These are phyloP conservation scores for Paracoccidioides lutzii DNA, from an alignment of 2,329 filamentous ascomycete species.

Conservation along the genomic window DNA sequence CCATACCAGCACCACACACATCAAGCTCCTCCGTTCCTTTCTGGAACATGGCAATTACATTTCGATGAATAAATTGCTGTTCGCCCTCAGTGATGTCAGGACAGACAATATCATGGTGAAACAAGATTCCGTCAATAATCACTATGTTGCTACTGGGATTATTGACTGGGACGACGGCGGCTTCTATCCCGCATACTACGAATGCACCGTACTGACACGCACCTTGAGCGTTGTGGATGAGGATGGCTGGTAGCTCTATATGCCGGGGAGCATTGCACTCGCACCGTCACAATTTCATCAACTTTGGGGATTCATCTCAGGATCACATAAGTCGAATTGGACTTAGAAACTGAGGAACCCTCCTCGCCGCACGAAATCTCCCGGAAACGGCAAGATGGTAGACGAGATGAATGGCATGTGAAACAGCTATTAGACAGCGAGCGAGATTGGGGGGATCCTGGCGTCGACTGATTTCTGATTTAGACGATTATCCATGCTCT, in stretches of 20 bases:
- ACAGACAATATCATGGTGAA: constrained; percentile 18
- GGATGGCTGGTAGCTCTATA: constrained; percentile 20
- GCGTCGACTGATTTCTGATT: too few relatives aligned
- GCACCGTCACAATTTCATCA: constrained; percentile 8
- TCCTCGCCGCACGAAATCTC: too few relatives aligned
- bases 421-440: too few relatives aligned
- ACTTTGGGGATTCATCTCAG: constrained; percentile 7
- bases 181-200: constrained; percentile 23
- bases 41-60: constrained; percentile 7
- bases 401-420: too few relatives aligned
- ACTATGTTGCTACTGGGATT: constrained; percentile 16
- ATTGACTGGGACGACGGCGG: constrained; percentile 23
- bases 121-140: constrained; percentile 5
- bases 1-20: constrained; percentile 14
- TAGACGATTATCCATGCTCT: too few relatives aligned
- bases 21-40: constrained; percentile 15
- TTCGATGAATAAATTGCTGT: constrained; percentile 11
- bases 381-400: too few relatives aligned
- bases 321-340: too few relatives aligned
- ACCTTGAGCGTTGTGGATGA: constrained; percentile 13
- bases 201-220: constrained; percentile 13
- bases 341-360: too few relatives aligned
- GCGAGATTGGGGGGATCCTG: too few relatives aligned
- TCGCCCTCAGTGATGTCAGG: constrained; percentile 19
- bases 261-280: constrained; percentile 16